Percentiles rank a stretch among this genome's conserved stretches.
phyloP scores from a whole-genome alignment of 1,284 basidiomycete species.

The Melampsora allii-populina region DNA sequence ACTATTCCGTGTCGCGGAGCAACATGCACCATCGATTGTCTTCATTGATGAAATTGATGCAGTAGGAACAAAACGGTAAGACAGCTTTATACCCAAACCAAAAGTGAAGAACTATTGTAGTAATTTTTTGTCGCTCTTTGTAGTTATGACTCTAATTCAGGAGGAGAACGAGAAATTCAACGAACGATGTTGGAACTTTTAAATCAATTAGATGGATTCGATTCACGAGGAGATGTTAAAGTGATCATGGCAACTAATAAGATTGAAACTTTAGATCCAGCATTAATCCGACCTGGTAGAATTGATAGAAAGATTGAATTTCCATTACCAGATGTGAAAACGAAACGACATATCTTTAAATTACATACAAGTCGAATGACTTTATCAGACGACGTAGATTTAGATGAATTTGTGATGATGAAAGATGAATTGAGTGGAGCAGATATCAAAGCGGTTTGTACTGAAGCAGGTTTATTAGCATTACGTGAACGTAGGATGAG shows the following conservation, averaged over 20 bases:
- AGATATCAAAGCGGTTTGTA: constrained; percentile 95
- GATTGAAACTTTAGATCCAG: constrained; percentile 93
- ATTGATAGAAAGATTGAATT: constrained; percentile 90
- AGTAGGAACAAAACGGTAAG: constrained; percentile 55
- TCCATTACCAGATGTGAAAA: constrained; percentile 73
- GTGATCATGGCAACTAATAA: constrained; percentile 79
- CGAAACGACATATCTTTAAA: constrained; percentile 96
- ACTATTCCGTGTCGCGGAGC: constrained; percentile 56
- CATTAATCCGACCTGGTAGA: constrained; percentile 93
- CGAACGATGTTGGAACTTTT: constrained; percentile 55
- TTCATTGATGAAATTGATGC: constrained; percentile 58
- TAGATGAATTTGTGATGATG: constrained; percentile 92
- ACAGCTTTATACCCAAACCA: constrained; percentile 69
- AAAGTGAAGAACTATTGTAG: not conserved
- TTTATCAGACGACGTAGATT: constrained; percentile 81
- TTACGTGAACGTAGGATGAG: constrained; percentile 93
- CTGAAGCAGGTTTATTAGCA: constrained; percentile 92
- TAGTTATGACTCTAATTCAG: constrained; percentile 56
- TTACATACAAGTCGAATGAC: constrained; percentile 97
- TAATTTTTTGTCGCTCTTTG: not conserved
- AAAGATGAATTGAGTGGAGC: constrained; percentile 97
- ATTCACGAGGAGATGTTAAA: constrained; percentile 97
- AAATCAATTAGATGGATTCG: constrained; percentile 92
- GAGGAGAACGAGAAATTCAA: constrained; percentile 56
- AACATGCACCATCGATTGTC: constrained; percentile 56